phyloP scores from a whole-genome alignment of 2,329 filamentous ascomycete genomes.

The Aspergillus proliferans region DNA sequence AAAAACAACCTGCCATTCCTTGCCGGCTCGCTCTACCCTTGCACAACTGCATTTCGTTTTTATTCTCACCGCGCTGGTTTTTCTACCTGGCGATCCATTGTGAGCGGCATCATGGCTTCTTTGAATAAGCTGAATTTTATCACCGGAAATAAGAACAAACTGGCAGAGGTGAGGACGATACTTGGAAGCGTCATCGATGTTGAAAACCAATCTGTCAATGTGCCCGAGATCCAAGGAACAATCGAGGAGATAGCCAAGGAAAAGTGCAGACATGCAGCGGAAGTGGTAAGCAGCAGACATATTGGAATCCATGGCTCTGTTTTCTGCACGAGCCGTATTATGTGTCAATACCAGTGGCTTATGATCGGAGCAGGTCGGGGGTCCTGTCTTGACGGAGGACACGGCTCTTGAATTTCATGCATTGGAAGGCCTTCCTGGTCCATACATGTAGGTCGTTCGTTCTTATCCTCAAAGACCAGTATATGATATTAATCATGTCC shows the following conservation, averaged over 20 bases:
- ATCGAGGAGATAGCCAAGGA: slow-evolving; percentile 86
- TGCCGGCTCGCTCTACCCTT: no score
- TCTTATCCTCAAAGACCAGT: neutral
- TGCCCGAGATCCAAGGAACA: slow-evolving; percentile 85
- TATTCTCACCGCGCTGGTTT: no score
- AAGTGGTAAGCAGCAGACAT: slow-evolving; percentile 51
- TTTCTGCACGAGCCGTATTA: no score
- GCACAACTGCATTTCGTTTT: no score
- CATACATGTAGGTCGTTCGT: slow-evolving; percentile 67
- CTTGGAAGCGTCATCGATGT: slow-evolving; percentile 68
- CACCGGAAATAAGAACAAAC: slow-evolving; percentile 92
- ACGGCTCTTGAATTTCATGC: slow-evolving; percentile 91
- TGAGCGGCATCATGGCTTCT: slow-evolving; percentile 34
- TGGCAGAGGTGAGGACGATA: slow-evolving; percentile 82
- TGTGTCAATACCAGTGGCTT: neutral
- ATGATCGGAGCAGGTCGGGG: slow-evolving; percentile 55
- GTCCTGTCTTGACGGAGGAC: slow-evolving; percentile 91
- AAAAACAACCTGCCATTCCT: no score
- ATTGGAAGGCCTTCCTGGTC: slow-evolving; percentile 82
- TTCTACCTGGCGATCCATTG: neutral
- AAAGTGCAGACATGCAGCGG: slow-evolving; percentile 78
- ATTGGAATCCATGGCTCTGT: neutral
- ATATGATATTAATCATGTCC: slow-evolving; percentile 3
- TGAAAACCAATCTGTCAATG: slow-evolving; percentile 66
- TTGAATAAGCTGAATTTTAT: slow-evolving; percentile 74